Evolutionary conservation across 2,329 filamentous ascomycete genomes (phyloP), one percentile per base, ranked within the genome.

Genomic region (Chalaropsis ovoidea): DNA sequence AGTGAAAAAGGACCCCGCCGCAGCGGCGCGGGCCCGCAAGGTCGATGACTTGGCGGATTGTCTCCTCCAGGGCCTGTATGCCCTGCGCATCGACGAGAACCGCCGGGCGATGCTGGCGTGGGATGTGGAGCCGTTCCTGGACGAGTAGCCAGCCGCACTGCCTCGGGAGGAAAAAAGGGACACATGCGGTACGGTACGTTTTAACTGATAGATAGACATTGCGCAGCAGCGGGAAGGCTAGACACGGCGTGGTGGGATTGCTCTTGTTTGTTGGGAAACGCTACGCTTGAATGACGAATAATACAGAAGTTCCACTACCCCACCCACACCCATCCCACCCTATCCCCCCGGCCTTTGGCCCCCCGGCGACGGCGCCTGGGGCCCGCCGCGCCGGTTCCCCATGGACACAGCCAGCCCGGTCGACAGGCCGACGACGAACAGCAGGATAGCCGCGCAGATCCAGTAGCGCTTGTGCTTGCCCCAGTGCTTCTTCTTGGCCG

Each of bases 391-490:
- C 15, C 52, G 52, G 24, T 65, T 62, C 41, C 56, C 64, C 62
- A 67, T 67, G 15, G 65, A 67, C 17, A 67, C 65, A 2, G 65
- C 65, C n/a, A 67, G 47, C 15, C 65, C 65, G 11, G 65, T 67
- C 15, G 65, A 67, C n/a, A 67, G 22, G 15, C 65, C 65, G 13
- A 67, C 58, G 19, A 67, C 27, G 39, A 67, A 67, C 35, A 67
- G 49, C 17, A 64, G 43, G 22, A 67, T 47, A 0, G 62, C 65
- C 27, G 54, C 54, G 42, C 65, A 67, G 52, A 67, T 65, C 65
- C 65, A 67, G 47, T 67, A 67, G 11, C 65, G 63, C 62, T 67
- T 67, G 10, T 62, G 61, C 54, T 58, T 67, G 15, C 63, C 45
- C 62, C 65, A 62, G 22, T 58, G 62, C 41, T 62, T 64, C 39